Percentiles rank a stretch among this genome's conserved stretches.
These are phyloP conservation scores for Didymella keratinophila DNA, from an alignment of 2,329 filamentous ascomycete genomes.

Conservation along the genomic window DNA sequence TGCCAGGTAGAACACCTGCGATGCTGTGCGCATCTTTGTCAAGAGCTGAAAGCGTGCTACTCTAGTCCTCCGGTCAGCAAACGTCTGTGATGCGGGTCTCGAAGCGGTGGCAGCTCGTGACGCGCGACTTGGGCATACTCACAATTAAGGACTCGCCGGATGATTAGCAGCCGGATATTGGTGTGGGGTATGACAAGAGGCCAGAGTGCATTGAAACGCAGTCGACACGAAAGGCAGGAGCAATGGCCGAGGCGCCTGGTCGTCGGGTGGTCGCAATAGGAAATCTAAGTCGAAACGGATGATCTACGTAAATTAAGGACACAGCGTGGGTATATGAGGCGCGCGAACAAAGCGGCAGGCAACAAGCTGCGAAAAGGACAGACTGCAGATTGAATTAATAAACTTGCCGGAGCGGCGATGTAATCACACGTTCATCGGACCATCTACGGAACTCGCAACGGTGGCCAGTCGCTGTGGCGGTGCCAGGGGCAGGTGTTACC, in stretches of 20 bases:
- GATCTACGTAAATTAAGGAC: conserved; percentile 37
- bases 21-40: conserved; percentile 60
- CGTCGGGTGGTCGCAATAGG: conserved; percentile 28
- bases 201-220: conserved; percentile 47
- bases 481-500: conserved; percentile 10
- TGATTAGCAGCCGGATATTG: conserved; percentile 27
- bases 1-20: conserved; percentile 67
- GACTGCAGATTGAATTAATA: conserved; percentile 22
- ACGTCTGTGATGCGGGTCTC: conserved; percentile 40
- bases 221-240: conserved; percentile 30
- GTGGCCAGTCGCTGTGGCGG: conserved; percentile 43
- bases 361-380: conserved; percentile 21
- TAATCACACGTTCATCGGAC: conserved; percentile 47
- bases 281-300: conserved; percentile 24
- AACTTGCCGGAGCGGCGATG: conserved; percentile 25
- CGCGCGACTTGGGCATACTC: conserved; percentile 13
- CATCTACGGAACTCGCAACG: conserved; percentile 39
- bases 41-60: conserved; percentile 22
- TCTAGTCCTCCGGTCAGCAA: conserved; percentile 44
- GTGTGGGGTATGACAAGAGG: conserved; percentile 46
- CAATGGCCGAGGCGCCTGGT: conserved; percentile 33
- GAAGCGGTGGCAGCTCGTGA: conserved; percentile 5
- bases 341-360: conserved; percentile 17
- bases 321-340: conserved; percentile 18
- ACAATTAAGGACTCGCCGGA: conserved; percentile 23